Conservation (phyloP, 2,329 filamentous ascomycete species). For the Talaromyces piceae region DNA sequence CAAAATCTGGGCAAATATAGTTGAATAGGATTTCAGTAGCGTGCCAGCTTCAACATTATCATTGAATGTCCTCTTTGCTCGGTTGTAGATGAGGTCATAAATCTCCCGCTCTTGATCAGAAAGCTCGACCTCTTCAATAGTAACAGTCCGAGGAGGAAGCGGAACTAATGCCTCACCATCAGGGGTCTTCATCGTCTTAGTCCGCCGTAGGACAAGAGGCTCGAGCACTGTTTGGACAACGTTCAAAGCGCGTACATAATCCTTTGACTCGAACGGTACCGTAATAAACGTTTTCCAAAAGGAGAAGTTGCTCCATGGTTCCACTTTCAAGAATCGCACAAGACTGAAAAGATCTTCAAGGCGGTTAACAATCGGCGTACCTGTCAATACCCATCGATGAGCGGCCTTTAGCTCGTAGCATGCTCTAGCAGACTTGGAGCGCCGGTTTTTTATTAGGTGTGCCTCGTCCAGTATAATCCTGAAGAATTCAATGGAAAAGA, state of each 20-base stretch:
- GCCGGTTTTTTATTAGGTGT: conserved; percentile 82
- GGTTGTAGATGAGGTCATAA: conserved; percentile 81
- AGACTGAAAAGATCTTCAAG: conserved; percentile 91
- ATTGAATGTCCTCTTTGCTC: conserved; percentile 75
- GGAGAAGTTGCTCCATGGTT: conserved; percentile 97
- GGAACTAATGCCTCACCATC: conserved; percentile 74
- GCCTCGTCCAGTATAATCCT: conserved; percentile 92
- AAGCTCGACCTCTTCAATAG: conserved; percentile 82
- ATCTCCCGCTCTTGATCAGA: conserved; percentile 80
- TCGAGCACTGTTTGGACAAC: conserved; percentile 96
- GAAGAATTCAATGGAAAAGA: conserved; percentile 93
- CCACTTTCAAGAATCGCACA: conserved; percentile 84
- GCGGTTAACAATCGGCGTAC: conserved; percentile 93
- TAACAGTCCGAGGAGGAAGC: conserved; percentile 69
- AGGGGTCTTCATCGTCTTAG: conserved; percentile 97
- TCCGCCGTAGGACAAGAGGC: conserved; percentile 86
- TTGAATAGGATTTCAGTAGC: conserved; percentile 89
- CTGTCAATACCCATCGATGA: conserved; percentile 89
- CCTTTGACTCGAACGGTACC: conserved; percentile 89
- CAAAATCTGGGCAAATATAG: conserved; percentile 93
- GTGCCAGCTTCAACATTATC: conserved; percentile 87
- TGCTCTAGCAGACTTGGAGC: conserved; percentile 88
- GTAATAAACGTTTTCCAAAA: conserved; percentile 99
- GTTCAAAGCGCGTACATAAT: conserved; percentile 87
- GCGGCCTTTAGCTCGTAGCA: conserved; percentile 82